phyloP scores from a whole-genome alignment of 2,329 filamentous ascomycete species.

The Apiospora saccharicola region DNA sequence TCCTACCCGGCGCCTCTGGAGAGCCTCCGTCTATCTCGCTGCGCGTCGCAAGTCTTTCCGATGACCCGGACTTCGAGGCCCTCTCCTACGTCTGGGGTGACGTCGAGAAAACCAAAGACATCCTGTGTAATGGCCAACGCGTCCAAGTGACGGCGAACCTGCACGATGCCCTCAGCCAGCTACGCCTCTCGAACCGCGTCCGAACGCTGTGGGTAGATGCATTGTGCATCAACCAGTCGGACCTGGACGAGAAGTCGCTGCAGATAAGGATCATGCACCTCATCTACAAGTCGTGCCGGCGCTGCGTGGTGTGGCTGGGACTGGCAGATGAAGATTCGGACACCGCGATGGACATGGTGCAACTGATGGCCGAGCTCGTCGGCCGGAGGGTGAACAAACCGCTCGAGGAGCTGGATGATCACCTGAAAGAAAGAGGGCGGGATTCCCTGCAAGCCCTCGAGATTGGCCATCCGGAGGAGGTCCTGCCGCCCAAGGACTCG shows the following conservation, averaged over 20 bases:
- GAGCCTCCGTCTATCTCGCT: background rate
- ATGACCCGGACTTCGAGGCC: slow-evolving; percentile 23
- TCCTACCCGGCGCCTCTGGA: background rate
- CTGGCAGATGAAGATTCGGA: background rate
- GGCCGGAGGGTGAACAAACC: background rate
- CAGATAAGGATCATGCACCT: slow-evolving; percentile 27
- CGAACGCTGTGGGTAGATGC: slow-evolving; percentile 28
- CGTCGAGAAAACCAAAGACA: background rate
- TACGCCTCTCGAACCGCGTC: background rate
- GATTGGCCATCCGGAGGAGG: background rate
- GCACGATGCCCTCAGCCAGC: slow-evolving; percentile 19
- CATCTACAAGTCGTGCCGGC: slow-evolving; percentile 27
- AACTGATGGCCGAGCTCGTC: background rate
- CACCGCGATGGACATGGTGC: slow-evolving; percentile 24
- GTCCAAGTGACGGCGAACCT: slow-evolving; percentile 24
- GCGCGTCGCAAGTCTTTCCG: background rate
- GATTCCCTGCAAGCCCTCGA: background rate
- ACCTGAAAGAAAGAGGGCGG: background rate
- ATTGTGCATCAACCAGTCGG: slow-evolving; percentile 28
- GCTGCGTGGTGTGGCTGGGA: slow-evolving; percentile 24
- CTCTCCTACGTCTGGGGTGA: slow-evolving; percentile 30
- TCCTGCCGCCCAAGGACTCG: slow-evolving; percentile 6
- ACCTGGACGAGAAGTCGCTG: slow-evolving; percentile 26
- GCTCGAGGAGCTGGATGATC: background rate
- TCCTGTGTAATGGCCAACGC: background rate